These are phyloP conservation scores for Aspergillus felis DNA, from an alignment of 2,329 filamentous ascomycete species.

Conservation along the genomic window DNA sequence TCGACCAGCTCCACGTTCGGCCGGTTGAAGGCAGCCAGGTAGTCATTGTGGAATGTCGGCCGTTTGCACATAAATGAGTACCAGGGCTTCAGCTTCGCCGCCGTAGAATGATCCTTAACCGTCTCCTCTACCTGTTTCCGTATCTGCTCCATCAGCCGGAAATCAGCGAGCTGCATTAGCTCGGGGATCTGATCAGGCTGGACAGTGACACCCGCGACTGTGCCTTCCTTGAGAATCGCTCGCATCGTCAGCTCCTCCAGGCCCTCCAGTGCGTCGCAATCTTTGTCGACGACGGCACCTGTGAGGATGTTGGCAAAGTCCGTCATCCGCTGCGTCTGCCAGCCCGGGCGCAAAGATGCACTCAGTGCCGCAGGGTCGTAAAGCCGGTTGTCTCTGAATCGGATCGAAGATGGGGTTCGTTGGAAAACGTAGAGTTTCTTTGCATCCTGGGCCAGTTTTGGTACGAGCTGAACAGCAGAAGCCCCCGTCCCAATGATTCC, in stretches of 20 bases:
- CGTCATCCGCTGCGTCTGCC: constrained; percentile 25
- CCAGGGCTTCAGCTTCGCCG: constrained; percentile 55
- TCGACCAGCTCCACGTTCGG: constrained; percentile 58
- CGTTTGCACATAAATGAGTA: constrained; percentile 63
- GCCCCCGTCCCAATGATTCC: constrained; percentile 46
- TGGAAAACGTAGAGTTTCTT: constrained; percentile 28
- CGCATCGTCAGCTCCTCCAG: neutral
- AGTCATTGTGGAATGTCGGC: constrained; percentile 57
- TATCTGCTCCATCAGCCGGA: constrained; percentile 19
- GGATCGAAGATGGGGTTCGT: constrained; percentile 39
- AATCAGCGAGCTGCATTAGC: neutral
- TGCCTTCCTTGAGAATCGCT: neutral
- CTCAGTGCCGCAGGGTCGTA: constrained; percentile 15
- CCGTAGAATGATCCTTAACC: constrained; percentile 51
- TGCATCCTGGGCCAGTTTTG: constrained; percentile 26
- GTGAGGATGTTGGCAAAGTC: constrained; percentile 24
- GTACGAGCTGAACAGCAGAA: constrained; percentile 42
- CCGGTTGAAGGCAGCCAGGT: constrained; percentile 54
- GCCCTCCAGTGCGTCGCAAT: constrained; percentile 15
- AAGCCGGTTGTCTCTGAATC: constrained; percentile 26
- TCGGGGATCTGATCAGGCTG: neutral
- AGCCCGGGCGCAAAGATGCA: constrained; percentile 6
- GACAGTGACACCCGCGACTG: neutral
- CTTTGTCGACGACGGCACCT: constrained; percentile 24
- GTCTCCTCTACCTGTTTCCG: constrained; percentile 46